Conservation (phyloP, 768 basidiomycete genomes). For the Amanita polypyramis region DNA sequence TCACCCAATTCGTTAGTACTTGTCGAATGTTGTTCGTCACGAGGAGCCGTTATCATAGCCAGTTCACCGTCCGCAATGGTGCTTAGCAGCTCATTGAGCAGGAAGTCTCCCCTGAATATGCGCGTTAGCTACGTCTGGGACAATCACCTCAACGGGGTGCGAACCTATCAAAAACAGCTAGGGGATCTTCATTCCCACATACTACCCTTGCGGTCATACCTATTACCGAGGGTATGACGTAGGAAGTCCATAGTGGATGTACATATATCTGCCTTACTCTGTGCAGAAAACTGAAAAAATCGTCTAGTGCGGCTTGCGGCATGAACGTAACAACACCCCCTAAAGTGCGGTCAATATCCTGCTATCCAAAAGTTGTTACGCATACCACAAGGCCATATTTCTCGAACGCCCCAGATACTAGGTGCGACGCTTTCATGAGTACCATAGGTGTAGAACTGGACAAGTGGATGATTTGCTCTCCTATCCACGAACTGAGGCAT, state of each 20-base stretch:
- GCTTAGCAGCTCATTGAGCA: conserved; percentile 29
- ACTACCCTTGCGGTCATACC: conserved; percentile 39
- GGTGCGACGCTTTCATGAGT: conserved; percentile 43
- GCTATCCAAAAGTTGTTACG: conserved; percentile 2
- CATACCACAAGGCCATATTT: conserved; percentile 62
- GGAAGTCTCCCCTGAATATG: conserved; percentile 27
- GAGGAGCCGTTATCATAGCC: conserved; percentile 42
- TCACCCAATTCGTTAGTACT: conserved; percentile 12
- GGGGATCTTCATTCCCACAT: conserved; percentile 28
- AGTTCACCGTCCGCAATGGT: conserved; percentile 48
- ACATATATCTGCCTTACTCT: conserved; percentile 39
- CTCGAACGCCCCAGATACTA: conserved; percentile 48
- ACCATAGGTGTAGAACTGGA: conserved; percentile 62
- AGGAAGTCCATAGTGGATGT: conserved; percentile 63
- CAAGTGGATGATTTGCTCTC: conserved; percentile 29
- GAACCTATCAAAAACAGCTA: conserved; percentile 30
- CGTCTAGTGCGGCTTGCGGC: conserved; percentile 43
- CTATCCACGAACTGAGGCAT: conserved; percentile 40
- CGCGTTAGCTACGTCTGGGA: neutral
- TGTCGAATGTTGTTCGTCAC: conserved; percentile 13
- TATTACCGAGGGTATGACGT: conserved; percentile 53
- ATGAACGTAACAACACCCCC: conserved; percentile 71
- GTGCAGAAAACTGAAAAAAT: conserved; percentile 36
- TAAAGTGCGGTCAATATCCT: conserved; percentile 15
- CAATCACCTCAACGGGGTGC: conserved; percentile 10